Percentiles rank a stretch among this genome's conserved stretches.
phyloP scores from a whole-genome alignment of 2,329 filamentous ascomycete species.

The Colletotrichum tamarilloi region DNA sequence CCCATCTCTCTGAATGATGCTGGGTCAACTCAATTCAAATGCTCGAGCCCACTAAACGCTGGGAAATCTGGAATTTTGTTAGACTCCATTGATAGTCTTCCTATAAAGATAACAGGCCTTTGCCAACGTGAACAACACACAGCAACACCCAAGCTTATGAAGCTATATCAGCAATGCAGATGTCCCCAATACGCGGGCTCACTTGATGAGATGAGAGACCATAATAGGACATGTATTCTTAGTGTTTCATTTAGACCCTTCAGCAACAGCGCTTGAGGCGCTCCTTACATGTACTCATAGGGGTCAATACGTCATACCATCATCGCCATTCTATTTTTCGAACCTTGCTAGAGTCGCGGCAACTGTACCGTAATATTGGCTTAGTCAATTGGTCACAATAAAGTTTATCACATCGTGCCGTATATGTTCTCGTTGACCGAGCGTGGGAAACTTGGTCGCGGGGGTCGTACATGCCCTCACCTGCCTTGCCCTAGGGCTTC shows the following conservation, averaged over 20 bases:
- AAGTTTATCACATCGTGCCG: not conserved
- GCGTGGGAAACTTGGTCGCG: no score
- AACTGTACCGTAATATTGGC: no score
- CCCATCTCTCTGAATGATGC: not conserved
- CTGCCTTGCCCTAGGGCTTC: not conserved
- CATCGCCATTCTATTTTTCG: not conserved
- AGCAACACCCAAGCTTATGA: no score
- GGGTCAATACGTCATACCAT: not conserved
- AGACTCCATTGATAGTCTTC: not conserved
- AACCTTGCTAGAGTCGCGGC: not conserved
- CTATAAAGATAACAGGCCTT: not conserved
- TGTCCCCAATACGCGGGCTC: no score
- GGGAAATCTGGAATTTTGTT: fast-evolving
- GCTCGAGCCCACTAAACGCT: not conserved
- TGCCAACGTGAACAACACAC: no score
- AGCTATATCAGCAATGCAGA: no score
- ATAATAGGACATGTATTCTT: not conserved
- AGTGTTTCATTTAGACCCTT: not conserved
- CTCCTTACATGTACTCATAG: not conserved
- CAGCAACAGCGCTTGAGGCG: no score
- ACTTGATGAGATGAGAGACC: no score
- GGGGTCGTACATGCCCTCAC: no score
- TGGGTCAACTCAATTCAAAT: no score
- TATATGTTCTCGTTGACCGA: not conserved
- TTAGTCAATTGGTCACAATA: no score